A percentile compares a stretch with the other conserved stretches of the same genome.
phyloP scores from a whole-genome alignment of 306 rosid species.

The Senna siamea region DNA sequence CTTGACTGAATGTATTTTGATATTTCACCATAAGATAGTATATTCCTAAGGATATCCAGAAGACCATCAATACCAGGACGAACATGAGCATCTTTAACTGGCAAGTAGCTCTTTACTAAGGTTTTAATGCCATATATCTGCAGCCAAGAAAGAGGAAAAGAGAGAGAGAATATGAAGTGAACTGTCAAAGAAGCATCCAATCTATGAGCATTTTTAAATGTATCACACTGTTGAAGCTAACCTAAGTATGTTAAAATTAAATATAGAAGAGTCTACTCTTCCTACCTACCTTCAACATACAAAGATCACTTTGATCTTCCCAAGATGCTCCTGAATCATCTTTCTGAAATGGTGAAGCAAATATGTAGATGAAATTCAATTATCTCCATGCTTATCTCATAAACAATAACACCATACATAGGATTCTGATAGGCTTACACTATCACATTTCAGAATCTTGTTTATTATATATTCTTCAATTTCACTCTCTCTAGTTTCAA shows the following conservation, averaged over 20 bases:
- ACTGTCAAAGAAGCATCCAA: constrained; percentile 21
- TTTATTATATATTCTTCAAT: constrained; percentile 77
- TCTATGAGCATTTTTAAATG: constrained; percentile 30
- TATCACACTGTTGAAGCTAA: constrained; percentile 19
- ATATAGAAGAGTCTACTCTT: constrained; percentile 28
- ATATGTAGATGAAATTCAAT: constrained; percentile 37
- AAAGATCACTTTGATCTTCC: constrained; percentile 86
- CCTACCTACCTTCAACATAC: constrained; percentile 81
- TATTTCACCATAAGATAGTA: constrained; percentile 81
- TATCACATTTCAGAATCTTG: constrained; percentile 72
- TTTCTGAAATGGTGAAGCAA: constrained; percentile 63
- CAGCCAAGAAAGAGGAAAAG: constrained; percentile 17
- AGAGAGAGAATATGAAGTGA: constrained; percentile 12
- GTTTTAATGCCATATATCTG: constrained; percentile 93
- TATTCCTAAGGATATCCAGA: constrained; percentile 74
- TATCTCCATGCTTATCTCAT: constrained; percentile 33
- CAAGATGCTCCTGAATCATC: constrained; percentile 62
- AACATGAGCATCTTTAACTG: constrained; percentile 92
- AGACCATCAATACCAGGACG: constrained; percentile 70
- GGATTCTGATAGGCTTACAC: constrained; percentile 61
- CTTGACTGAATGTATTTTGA: constrained; percentile 80
- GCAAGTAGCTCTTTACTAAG: constrained; percentile 87
- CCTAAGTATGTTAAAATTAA: constrained; percentile 17
- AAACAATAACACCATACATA: constrained; percentile 25
- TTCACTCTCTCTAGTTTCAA: constrained; percentile 96